Base-by-base conservation (phyloP, 176 grass and related monocot genomes). In the Melocanna baccifera region DNA sequence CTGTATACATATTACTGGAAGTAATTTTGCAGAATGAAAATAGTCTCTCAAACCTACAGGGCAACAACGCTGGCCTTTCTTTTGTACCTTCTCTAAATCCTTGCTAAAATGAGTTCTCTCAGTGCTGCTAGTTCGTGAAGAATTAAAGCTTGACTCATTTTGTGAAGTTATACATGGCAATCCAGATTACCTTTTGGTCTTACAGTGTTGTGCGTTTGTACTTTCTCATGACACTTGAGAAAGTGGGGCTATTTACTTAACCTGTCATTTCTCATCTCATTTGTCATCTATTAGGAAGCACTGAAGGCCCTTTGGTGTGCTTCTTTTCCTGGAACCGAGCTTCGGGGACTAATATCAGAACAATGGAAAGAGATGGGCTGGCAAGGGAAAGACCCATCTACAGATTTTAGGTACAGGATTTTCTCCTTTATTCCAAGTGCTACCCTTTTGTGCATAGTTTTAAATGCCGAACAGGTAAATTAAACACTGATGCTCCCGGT, bases 301-400 rank as follows among this genome's bases (percentile, higher is more conserved):
- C 70, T 99, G 50, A 87, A 59, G 29, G 85, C 89, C 79, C 90
- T 99, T 55, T 99, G 97, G 97, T 83, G 42, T 76, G 80, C 84
- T 85, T 84, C 97, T 69, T 99, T 90, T 85, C 97, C 97, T 81
- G 93, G 92, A 86, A 83, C 84, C 14, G 89, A 99, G 85, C 89
- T 96, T 79, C 78, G 32, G 7, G 93, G 89, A 5, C 77, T 96
- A 71, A 83, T 96, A 91, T 99, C 97, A 62, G 91, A 96, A 36
- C 91, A 96, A 87, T 99, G 97, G 97, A 99, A 99, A 81, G 97
- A 99, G 81, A 99, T 99, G 97, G 97, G 97, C 57, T 99, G 97
- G 97, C 97, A 99, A 92, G 97, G 96, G 30, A 92, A 93, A 86
- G 93, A 99, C 73, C 97, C 97, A 78, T 99, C 97, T 25, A 99